A percentile compares a stretch with the other conserved stretches of the same genome.
phyloP scores from a whole-genome alignment of 768 basidiomycete genomes.

The Termitomyces sp. region DNA sequence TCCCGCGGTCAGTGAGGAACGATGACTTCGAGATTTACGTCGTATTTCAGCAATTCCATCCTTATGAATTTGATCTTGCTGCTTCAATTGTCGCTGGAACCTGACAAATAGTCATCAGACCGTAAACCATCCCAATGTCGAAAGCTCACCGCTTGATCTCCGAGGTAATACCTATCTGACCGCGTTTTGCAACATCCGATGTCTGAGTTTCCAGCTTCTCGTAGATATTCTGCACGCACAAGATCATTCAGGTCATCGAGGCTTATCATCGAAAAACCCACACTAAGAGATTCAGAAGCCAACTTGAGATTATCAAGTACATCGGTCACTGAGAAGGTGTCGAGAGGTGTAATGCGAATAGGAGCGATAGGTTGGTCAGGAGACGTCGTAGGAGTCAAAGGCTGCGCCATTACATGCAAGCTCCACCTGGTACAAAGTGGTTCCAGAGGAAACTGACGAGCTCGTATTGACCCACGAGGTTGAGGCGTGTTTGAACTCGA shows the following conservation, averaged over 20 bases:
- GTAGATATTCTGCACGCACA: conserved; percentile 30
- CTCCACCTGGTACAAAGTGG: neutral
- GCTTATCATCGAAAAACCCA: conserved; percentile 10
- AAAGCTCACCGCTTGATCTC: conserved; percentile 35
- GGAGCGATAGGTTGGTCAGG: neutral
- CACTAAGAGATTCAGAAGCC: conserved; percentile 25
- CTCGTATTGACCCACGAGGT: conserved; percentile 11
- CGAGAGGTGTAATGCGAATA: conserved; percentile 11
- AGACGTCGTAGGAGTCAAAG: conserved; percentile 15
- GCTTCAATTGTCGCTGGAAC: conserved; percentile 35
- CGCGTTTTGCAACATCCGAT: conserved; percentile 33
- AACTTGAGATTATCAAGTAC: conserved; percentile 19
- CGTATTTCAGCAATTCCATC: conserved; percentile 44
- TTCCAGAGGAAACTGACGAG: conserved; percentile 6
- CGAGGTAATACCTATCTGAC: conserved; percentile 29
- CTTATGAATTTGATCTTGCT: conserved; percentile 37
- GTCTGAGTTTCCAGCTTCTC: conserved; percentile 40
- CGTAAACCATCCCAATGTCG: neutral
- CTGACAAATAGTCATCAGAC: conserved; percentile 21
- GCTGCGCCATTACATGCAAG: conserved; percentile 10
- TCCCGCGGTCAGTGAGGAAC: neutral
- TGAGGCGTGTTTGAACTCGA: conserved; percentile 7
- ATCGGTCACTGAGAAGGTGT: conserved; percentile 8
- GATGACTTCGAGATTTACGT: conserved; percentile 23
- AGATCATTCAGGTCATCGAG: neutral